Evolutionary conservation across 441 rosid species (phyloP), one percentile per base, ranked within the genome.

Genomic region (Biscutella laevigata): DNA sequence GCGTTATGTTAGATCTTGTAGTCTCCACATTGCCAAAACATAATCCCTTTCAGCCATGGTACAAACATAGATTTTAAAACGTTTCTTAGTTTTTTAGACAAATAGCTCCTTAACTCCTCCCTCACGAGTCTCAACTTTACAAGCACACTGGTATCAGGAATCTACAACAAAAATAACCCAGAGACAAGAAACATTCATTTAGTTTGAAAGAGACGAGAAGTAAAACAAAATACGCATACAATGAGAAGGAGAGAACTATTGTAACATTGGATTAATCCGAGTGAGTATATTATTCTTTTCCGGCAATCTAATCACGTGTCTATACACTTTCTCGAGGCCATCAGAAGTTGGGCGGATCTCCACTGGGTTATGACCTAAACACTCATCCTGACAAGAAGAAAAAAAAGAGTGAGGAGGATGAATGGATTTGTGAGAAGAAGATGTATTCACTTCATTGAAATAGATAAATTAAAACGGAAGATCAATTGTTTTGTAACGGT

Each of bases 41-140:
- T 94, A 94, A 69, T 90, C 95, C 74, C 88, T 78, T 74, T 94
- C 98, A 62, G 99, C 98, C 99, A 94, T 94, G 6, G 99, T 94
- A 81, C 99, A 94, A 69, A 88, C 99, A 79, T 85, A 94, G 67
- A 94, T 98, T 73, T 90, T 96, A 74, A 94, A 94, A 30, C 99
- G 90, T 90, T 94, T 42, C 99, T 95, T 52, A 87, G 96, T 74
- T 77, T 86, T 51, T 98, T 98, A 45, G 83, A 87, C 82, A 94
- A 70, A 74, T 94, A 94, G 70, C 84, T 81, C 56, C 95, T 67
- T 22, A 94, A 78, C 56, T 94, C 99, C 68, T 94, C 99, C 98
- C 98, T 90, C 22, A 98, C 92, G 73, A 98, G 90, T 66, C 99
- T 86, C 77, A 94, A 61, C 77, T 98, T 82, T 89, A 88, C 99